phyloP scores from a whole-genome alignment of 768 basidiomycete genomes.

The Leccinum incarnatum region DNA sequence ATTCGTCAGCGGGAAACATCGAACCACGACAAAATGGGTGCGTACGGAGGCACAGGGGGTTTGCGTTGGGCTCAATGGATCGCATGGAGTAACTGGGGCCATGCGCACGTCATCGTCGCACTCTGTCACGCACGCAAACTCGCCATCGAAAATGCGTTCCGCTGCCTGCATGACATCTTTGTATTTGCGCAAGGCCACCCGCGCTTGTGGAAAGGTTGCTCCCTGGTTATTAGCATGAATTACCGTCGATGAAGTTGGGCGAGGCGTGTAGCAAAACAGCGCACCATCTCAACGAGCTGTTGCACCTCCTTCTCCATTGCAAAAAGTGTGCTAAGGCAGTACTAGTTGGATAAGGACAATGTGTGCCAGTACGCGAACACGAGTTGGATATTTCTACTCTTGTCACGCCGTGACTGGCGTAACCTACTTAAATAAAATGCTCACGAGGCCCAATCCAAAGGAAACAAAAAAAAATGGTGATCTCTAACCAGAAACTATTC shows the following conservation, averaged over 20 bases:
- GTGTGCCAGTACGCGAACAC: slow-evolving; percentile 19
- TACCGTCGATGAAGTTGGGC: not conserved
- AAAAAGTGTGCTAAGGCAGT: not conserved
- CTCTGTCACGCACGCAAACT: slow-evolving; percentile 69
- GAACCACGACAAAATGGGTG: not conserved
- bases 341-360: slow-evolving; percentile 13
- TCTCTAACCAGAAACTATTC: not conserved
- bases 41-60: slow-evolving; percentile 27
- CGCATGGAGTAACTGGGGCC: slow-evolving; percentile 27
- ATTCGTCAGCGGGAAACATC: slow-evolving; percentile 1
- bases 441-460: slow-evolving; percentile 15
- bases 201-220: slow-evolving; percentile 76
- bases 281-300: slow-evolving; percentile 65
- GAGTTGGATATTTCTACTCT: slow-evolving; percentile 17
- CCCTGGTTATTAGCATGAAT: slow-evolving; percentile 49
- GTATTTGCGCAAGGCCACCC: slow-evolving; percentile 74
- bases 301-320: slow-evolving; percentile 52
- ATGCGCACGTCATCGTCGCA: slow-evolving; percentile 52
- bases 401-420: slow-evolving; percentile 27
- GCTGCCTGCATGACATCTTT: slow-evolving; percentile 94
- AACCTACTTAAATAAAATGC: slow-evolving; percentile 22
- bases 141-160: slow-evolving; percentile 80
- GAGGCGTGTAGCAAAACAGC: slow-evolving; percentile 5
- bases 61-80: slow-evolving; percentile 29
- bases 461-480: slow-evolving; percentile 1